Conservation (phyloP, 2,329 filamentous ascomycete genomes). For the Hypoxylon sp. region DNA sequence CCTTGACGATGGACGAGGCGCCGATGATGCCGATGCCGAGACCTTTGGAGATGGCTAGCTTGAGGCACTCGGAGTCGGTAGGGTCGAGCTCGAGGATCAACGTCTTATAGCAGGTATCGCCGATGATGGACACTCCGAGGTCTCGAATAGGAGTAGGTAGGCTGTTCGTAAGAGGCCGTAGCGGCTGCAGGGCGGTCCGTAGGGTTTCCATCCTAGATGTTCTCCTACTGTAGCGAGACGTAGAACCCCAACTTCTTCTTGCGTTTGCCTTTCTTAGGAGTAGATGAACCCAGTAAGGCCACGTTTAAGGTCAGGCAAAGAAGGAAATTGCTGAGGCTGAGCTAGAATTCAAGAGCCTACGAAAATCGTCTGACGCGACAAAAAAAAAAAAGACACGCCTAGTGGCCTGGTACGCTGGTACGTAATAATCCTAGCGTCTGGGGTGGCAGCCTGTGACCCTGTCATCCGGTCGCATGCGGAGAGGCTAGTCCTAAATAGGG, state of each 20-base stretch:
- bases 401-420: conserved; percentile 16
- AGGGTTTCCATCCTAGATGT: conserved; percentile 70
- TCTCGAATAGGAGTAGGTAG: conserved; percentile 82
- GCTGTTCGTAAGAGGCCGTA: conserved; percentile 76
- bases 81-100: conserved; percentile 89
- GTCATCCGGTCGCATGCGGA: conserved; percentile 17
- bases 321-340: conserved; percentile 24
- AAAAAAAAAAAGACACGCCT: conserved; percentile 28
- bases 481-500: conserved; percentile 17
- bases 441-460: conserved; percentile 26
- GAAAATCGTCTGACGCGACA: conserved; percentile 25
- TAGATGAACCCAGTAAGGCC: conserved; percentile 14
- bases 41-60: conserved; percentile 90
- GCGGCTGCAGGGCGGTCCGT: conserved; percentile 73
- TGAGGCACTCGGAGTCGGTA: conserved; percentile 82
- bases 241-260: not conserved
- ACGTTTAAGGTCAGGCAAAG: conserved; percentile 17
- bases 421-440: conserved; percentile 17
- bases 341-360: conserved; percentile 15
- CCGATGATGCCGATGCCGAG: conserved; percentile 94
- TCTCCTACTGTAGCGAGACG: conserved; percentile 2
- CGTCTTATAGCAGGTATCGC: conserved; percentile 85
- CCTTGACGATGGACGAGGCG: conserved; percentile 92
- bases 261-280: conserved; percentile 2
- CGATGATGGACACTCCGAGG: conserved; percentile 83